phyloP scores from a whole-genome alignment of 164 flowering plant species.

The Chimonanthus salicifolius region DNA sequence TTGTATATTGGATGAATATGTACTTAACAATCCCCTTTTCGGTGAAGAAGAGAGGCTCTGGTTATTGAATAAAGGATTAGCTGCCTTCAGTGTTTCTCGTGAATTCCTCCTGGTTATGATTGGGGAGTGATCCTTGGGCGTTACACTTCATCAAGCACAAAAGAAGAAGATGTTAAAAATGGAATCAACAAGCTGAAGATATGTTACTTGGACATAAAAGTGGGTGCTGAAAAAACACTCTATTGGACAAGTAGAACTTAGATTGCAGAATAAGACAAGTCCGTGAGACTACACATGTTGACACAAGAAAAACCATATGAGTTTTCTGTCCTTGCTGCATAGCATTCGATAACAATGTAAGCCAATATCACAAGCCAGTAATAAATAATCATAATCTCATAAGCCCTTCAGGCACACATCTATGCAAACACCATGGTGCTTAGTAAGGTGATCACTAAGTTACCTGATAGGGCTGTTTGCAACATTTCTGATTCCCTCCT shows the following conservation, averaged over 20 bases:
- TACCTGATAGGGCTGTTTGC: slow-evolving; percentile 73
- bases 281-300: too few relatives aligned
- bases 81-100: slow-evolving; percentile 42
- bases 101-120: slow-evolving; percentile 25
- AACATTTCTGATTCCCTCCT: slow-evolving; percentile 48
- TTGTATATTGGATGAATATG: slow-evolving; percentile 54
- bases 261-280: too few relatives aligned
- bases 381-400: too few relatives aligned
- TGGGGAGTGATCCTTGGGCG: slow-evolving; percentile 44
- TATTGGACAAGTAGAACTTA: too few relatives aligned
- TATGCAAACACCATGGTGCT: not conserved
- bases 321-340: too few relatives aligned
- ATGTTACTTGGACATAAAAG: not conserved
- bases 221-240: not conserved
- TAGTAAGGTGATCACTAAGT: slow-evolving; percentile 9
- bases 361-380: not conserved
- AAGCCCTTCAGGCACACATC: too few relatives aligned
- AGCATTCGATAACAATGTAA: not conserved
- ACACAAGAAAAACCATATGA: too few relatives aligned
- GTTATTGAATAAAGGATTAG: slow-evolving; percentile 25
- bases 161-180: slow-evolving; percentile 1
- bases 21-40: slow-evolving; percentile 40
- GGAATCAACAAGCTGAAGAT: not conserved
- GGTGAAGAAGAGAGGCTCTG: slow-evolving; percentile 50
- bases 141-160: slow-evolving; percentile 31